A percentile compares a stretch with the other conserved stretches of the same genome.
phyloP scores from a whole-genome alignment of 1,139 yeast genomes.

The Sugiyamaella sp. region DNA sequence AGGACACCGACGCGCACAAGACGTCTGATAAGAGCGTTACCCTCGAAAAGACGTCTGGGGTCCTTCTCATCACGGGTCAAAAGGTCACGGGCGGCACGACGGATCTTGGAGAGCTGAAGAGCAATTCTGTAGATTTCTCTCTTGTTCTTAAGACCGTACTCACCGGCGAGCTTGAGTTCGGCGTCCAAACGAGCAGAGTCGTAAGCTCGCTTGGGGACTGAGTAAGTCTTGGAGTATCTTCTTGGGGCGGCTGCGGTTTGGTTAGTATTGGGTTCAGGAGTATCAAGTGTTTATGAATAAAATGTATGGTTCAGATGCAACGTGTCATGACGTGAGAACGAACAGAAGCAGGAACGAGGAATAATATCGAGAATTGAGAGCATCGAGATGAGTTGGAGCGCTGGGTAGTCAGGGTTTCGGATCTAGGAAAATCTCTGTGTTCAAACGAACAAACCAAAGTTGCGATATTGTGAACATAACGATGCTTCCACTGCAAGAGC shows the following conservation, averaged over 20 bases:
- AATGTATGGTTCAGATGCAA: background rate
- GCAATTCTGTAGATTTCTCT: constrained; percentile 99
- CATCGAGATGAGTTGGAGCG: too few relatives aligned
- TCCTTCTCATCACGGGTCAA: constrained; percentile 99
- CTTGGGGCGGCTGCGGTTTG: constrained; percentile 60
- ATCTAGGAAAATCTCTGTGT: too few relatives aligned
- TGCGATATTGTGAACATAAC: too few relatives aligned
- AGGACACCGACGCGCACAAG: constrained; percentile 98
- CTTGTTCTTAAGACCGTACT: constrained; percentile 99
- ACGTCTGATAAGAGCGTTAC: constrained; percentile 98
- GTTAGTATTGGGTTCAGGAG: background rate
- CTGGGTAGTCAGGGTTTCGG: too few relatives aligned
- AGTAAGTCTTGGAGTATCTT: constrained; percentile 98
- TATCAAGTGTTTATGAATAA: background rate
- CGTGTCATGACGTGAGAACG: too few relatives aligned
- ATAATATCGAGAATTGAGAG: too few relatives aligned
- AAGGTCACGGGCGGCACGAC: constrained; percentile 99
- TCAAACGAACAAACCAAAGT: too few relatives aligned
- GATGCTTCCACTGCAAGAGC: too few relatives aligned
- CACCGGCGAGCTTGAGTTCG: constrained; percentile 99
- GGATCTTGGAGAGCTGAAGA: constrained; percentile 98
- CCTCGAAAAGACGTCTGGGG: constrained; percentile 99
- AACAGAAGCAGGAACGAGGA: too few relatives aligned
- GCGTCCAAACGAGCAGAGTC: constrained; percentile 99
- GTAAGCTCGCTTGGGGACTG: constrained; percentile 99